These are phyloP conservation scores for Paragyromitra xinjiangensis DNA, from an alignment of 495 filamentous ascomycete species.

Conservation along the genomic window DNA sequence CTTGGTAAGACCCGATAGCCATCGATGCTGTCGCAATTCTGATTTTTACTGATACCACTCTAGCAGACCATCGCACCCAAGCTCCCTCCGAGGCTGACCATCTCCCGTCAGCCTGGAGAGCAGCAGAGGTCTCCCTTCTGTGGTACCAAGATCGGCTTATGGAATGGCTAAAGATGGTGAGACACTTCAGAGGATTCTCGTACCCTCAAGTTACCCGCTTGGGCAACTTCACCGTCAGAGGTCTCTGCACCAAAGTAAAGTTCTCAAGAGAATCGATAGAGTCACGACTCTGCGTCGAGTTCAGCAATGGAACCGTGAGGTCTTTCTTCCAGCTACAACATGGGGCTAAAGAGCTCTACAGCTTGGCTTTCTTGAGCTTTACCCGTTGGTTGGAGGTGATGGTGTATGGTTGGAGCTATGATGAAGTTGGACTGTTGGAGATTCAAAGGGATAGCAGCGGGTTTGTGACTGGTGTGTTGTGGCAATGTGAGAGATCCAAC, in stretches of 20 bases:
- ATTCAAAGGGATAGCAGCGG: not conserved
- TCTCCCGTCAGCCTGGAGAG: constrained; percentile 20
- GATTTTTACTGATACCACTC: not conserved
- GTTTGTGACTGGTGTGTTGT: not conserved
- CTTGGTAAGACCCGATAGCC: not conserved
- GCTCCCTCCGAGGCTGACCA: not conserved
- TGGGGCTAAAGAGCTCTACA: not conserved
- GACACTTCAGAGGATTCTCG: not conserved
- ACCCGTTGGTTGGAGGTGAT: constrained; percentile 25
- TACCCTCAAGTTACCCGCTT: not conserved
- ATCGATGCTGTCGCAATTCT: not conserved
- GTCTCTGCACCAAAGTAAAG: constrained; percentile 5
- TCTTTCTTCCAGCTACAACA: not conserved
- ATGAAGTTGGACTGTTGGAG: constrained; percentile 13
- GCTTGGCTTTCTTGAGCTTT: not conserved
- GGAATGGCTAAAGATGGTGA: not conserved
- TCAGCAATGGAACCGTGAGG: constrained; percentile 4
- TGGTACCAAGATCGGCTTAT: constrained; percentile 20
- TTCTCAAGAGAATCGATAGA: constrained; percentile 3
- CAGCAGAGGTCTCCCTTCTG: not conserved
- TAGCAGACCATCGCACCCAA: not conserved
- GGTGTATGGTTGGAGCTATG: constrained; percentile 21
- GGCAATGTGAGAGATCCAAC: constrained; percentile 1
- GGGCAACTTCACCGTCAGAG: not conserved
- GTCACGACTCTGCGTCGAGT: constrained; percentile 12